Conservation (phyloP, 768 basidiomycete genomes). For the Favolaschia claudopus region DNA sequence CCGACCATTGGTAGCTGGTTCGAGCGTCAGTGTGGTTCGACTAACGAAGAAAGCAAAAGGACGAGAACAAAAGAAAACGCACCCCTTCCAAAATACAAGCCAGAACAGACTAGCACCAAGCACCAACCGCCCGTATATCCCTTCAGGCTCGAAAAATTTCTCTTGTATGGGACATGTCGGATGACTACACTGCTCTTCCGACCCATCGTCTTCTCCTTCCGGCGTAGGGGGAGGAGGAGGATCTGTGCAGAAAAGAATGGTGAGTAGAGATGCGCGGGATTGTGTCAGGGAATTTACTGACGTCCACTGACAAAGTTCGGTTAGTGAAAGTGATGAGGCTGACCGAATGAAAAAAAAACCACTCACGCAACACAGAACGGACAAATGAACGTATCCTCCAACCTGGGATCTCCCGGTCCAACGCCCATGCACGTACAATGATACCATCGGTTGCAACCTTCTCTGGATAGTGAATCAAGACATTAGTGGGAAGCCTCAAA, state of each 20-base stretch:
- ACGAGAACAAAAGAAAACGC: too few relatives aligned
- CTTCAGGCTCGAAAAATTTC: background rate
- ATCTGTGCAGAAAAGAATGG: background rate
- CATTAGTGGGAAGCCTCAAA: background rate
- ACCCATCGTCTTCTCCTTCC: background rate
- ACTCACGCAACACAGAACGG: slow-evolving; percentile 19
- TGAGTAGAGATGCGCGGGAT: background rate
- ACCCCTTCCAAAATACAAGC: slow-evolving; percentile 19
- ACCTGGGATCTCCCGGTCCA: slow-evolving; percentile 6
- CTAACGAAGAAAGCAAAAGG: background rate
- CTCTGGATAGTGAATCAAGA: background rate
- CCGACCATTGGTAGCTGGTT: slow-evolving; percentile 8
- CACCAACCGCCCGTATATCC: slow-evolving; percentile 7
- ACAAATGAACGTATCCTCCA: background rate
- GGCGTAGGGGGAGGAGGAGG: background rate
- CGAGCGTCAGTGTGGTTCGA: background rate
- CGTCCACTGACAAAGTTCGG: too few relatives aligned
- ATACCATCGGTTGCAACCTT: slow-evolving; percentile 10
- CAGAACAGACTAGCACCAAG: background rate
- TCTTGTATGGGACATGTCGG: slow-evolving; percentile 4
- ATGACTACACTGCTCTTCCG: slow-evolving; percentile 1
- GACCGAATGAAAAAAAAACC: background rate
- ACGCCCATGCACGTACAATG: slow-evolving; percentile 9
- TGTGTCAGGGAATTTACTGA: too few relatives aligned
- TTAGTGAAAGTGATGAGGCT: background rate